A percentile compares a stretch with the other conserved stretches of the same genome.
phyloP scores from a whole-genome alignment of 176 grass and related monocot species.

The Cenchrus fungigraminus region DNA sequence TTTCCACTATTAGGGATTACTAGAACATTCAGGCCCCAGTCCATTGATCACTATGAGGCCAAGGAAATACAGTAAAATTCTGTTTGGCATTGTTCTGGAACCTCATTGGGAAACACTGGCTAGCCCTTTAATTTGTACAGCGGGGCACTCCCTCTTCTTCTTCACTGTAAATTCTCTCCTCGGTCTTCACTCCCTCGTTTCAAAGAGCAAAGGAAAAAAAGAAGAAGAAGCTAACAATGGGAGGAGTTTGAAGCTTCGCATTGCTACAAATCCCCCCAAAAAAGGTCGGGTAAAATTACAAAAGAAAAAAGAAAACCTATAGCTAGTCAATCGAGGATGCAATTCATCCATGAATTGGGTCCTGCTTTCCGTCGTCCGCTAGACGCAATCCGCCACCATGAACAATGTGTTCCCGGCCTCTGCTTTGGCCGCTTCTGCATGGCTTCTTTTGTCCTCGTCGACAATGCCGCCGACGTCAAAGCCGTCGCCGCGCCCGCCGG shows the following conservation, averaged over 20 bases:
- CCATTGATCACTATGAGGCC: background rate
- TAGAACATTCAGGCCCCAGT: conserved; percentile 29
- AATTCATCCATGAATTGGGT: conserved; percentile 51
- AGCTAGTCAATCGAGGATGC: conserved; percentile 52
- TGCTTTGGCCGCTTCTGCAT: conserved; percentile 55
- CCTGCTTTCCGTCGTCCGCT: conserved; percentile 23
- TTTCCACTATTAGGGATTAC: conserved; percentile 21
- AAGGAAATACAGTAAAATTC: background rate
- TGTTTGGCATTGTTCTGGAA: conserved; percentile 43
- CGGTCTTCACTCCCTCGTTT: conserved; percentile 24
- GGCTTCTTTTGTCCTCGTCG: conserved; percentile 33
- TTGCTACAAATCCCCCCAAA: conserved; percentile 44
- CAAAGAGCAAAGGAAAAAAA: conserved; percentile 29
- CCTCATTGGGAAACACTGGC: conserved; percentile 34
- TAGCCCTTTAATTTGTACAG: conserved; percentile 45
- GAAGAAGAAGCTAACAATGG: conserved; percentile 24
- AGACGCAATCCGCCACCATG: conserved; percentile 47
- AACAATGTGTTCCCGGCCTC: conserved; percentile 31
- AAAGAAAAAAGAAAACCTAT: conserved; percentile 45
- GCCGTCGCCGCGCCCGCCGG: conserved; percentile 30
- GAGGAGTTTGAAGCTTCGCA: conserved; percentile 38
- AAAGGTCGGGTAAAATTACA: conserved; percentile 29
- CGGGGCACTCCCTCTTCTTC: conserved; percentile 11
- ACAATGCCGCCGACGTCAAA: conserved; percentile 19
- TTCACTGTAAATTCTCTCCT: conserved; percentile 38